Base-by-base conservation (phyloP, 2,329 filamentous ascomycete species). In the Neopestalotiopsis clavispora region DNA sequence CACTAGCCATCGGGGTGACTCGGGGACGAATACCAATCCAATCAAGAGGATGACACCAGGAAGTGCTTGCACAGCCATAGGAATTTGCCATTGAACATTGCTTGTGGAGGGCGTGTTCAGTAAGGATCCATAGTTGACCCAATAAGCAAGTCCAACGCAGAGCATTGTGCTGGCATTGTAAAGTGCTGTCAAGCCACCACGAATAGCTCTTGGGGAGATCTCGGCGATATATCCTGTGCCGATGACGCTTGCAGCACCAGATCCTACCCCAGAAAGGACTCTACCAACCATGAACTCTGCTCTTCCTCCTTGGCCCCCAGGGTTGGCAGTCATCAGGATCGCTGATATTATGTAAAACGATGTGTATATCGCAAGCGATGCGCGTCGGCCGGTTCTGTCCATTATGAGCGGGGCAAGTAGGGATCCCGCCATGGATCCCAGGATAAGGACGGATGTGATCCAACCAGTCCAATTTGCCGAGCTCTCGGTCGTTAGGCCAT, bases 131-230 rank as follows among this genome's bases (percentile, higher is more conserved):
- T 81, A 80, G 65, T 80, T 80, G 49, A 78, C 71, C 64, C 80
- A 80, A 62, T 80, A 78, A 9, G 52, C 40, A 4, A 65, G 23
- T n/a, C 38, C 62, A 9, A 65, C 30, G 14, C 34, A 4, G 5
- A 58, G 32, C 45, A 57, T 57, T 9, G 84, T 83, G n/a, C n/a
- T n/a, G n/a, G n/a, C n/a, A 70, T 85, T 82, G 71, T 83, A 85
- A 34, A 85, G 80, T 34, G 83, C 83, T 20, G 84, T 78, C 3
- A 85, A 76, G 6, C 82, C 78, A n/a, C 83, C 83, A 67, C 83
- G 79, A 69, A 85, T 84, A 5, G 81, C 80, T 4, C 82, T 80
- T 5, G 83, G 83, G 3, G 81, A 74, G 5, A 71, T 73, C 69
- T 79, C 78, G 12, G 78, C 71, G 17, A 78, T 75, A 68, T 79